Base-by-base conservation (phyloP, 768 basidiomycete genomes). In the Podaxis rugospora region DNA sequence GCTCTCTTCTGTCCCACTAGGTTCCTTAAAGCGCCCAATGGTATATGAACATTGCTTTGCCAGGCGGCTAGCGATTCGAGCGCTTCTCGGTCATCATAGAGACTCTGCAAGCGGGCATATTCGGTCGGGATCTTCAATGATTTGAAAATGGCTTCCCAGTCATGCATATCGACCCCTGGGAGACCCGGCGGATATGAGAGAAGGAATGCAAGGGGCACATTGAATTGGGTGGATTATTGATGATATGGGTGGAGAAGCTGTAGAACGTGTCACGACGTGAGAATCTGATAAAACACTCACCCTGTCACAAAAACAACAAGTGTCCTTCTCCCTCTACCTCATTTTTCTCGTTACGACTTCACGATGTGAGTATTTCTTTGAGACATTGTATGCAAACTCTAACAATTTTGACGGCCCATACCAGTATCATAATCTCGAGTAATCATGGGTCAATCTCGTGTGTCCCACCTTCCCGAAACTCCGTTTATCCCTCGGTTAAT, bases 391-490 rank as follows among this genome's bases (percentile, higher is more conserved):
- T 11, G 4, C 9, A 25, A 39, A 2, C 18, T 3, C 47, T 27
- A 7, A 49, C 36, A 39, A n/a, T n/a, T 21, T 13, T 4, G 9
- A 3, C 18, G 2, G 18, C 3, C 9, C 23, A 40, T 18, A 21
- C 46, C 14, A 49, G 47, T 14, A 21, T 14, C 28, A 58, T 23
- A 49, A 23, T 50, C 18, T 23, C 23, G 36, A 59, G 40, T 37
- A 59, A 42, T 32, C 27, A 61, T 61, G 59, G 59, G 59, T 10
- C 59, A 61, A 49, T 61, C 59, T 49, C 59, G 56, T 62, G 23
- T 14, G 61, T 57, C 5, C 28, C 14, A 21, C 18, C 14, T 1
- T 35, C 49, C 18, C 18, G 13, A 44, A 54, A 18, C 23, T 23
- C 32, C 4, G 16, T 57, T 11, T 42, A 13, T 39, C 32, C 37